Base-by-base conservation (phyloP, 2,329 filamentous ascomycete species). In the Teratosphaeria pseudoeucalypti region DNA sequence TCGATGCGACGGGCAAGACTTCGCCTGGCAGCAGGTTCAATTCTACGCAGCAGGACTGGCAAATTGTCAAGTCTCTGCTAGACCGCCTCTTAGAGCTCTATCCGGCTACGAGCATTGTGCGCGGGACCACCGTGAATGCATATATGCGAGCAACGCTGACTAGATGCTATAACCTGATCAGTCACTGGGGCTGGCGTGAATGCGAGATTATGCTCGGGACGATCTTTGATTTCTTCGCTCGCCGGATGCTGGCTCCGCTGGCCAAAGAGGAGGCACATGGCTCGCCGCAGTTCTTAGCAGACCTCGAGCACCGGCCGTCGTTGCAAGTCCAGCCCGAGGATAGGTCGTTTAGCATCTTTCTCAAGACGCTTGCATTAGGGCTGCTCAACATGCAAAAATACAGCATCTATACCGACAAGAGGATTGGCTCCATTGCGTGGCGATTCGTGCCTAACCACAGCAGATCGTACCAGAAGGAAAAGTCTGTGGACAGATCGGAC, bases 191-290 rank as follows among this genome's bases (percentile, higher is more conserved):
- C 16, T 85, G 83, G 83, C 75, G 73, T 58, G 76, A 76, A 64
- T 83, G 82, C 65, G 82, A 84, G 47, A 63, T 73, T 16, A 75
- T 82, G 11, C 75, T 86, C 11, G 77, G 79, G 55, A 74, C 71
- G 0, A 69, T 83, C 0, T 85, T 83, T 63, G 82, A 85, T 68
- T 85, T 85, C 70, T 85, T 85, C 62, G 81, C 81, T 6, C 77
- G 74, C 47, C 79, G 80, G 47, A 74, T 72, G 16, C 72, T 85
- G n/a, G 73, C 75, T 52, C 77, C 81, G 57, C 71, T 86, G 57
- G 73, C 72, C 57, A 76, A 76, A 2, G 83, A 86, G 66, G 74
- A 80, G 60, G 74, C 69, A 53, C 75, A 71, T 57, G 79, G 78
- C 10, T 85, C 83, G 2, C 79, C 79, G 9, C 62, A 64, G 2